Evolutionary conservation across 495 filamentous ascomycete species (phyloP).

Genomic region (Neurospora sublineolata): DNA sequence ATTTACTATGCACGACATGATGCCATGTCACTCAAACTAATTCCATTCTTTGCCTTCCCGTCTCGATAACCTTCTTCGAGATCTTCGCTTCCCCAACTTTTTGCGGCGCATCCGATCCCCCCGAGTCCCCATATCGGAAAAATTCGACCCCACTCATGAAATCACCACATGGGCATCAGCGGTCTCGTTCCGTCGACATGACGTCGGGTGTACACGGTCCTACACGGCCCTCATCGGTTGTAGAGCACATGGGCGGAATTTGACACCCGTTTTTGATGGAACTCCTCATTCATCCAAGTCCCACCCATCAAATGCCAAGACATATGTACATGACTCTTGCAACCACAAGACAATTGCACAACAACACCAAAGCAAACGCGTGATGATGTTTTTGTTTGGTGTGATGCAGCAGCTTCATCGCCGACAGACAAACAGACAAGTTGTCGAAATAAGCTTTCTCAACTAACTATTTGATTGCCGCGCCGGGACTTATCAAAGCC

Average conservation of each 20-base stretch:
- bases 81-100: background rate
- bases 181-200: background rate
- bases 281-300: too few species aligned
- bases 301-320: background rate
- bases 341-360: background rate
- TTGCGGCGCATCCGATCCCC: background rate
- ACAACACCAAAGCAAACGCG: background rate
- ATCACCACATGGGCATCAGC: background rate
- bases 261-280: background rate
- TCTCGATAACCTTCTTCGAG: background rate
- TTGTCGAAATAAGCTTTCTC: background rate
- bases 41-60: background rate
- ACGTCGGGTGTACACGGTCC: background rate
- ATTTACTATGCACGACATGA: background rate
- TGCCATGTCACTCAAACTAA: background rate
- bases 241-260: background rate
- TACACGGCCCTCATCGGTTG: background rate
- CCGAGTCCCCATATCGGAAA: background rate
- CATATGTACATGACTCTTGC: background rate
- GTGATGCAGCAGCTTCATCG: background rate
- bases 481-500: background rate
- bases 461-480: background rate
- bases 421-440: background rate
- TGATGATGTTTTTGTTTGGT: background rate
- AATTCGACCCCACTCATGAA: background rate